phyloP scores from a whole-genome alignment of 495 filamentous ascomycete genomes.

The Penicillium lividum region DNA sequence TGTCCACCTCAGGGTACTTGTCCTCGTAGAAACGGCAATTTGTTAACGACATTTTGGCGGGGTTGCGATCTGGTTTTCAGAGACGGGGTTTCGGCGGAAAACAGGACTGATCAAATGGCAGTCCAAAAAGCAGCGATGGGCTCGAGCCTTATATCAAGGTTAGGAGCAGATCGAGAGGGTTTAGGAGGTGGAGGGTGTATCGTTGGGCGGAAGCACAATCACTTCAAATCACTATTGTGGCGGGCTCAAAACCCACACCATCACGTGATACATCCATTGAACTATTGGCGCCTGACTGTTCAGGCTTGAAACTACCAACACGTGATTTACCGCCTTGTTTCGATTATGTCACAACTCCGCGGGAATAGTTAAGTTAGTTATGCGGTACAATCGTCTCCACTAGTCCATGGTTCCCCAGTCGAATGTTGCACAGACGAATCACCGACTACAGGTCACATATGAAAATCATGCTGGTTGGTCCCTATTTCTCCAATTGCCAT shows the following conservation, averaged over 20 bases:
- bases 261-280: background rate
- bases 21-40: constrained; percentile 99
- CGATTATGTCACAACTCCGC: background rate
- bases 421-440: constrained; percentile 3
- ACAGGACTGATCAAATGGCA: constrained; percentile 23
- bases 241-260: constrained; percentile 50
- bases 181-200: constrained; percentile 13
- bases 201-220: constrained; percentile 36
- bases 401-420: background rate
- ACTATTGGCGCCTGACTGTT: background rate
- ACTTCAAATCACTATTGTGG: constrained; percentile 45
- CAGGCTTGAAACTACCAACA: constrained; percentile 3
- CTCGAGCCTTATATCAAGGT: constrained; percentile 10
- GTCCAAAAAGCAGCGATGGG: constrained; percentile 16
- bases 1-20: constrained; percentile 97
- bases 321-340: constrained; percentile 38
- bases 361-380: background rate
- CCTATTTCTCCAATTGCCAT: background rate
- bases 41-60: constrained; percentile 86
- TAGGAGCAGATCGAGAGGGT: constrained; percentile 14
- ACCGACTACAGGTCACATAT: background rate
- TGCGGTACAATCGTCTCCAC: background rate
- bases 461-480: background rate
- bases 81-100: constrained; percentile 20
- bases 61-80: constrained; percentile 43